Evolutionary conservation across 148 eudicot genomes (phyloP).

Genomic region (Rhododendron simsii): DNA sequence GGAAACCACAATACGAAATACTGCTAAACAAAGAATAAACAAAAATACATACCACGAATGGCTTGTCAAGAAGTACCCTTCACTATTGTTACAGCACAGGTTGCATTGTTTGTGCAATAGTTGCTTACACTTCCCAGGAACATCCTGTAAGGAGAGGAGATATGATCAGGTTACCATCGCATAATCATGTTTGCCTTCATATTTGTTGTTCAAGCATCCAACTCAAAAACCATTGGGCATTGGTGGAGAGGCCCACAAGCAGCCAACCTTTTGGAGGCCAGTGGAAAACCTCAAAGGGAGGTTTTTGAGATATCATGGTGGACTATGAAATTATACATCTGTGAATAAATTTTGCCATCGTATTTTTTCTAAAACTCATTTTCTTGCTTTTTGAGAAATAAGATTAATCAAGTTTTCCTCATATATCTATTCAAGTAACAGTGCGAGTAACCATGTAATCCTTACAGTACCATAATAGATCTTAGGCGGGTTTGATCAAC

Average conservation of each 20-base stretch:
- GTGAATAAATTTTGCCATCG: neutral
- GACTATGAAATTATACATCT: neutral
- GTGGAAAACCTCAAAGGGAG: neutral
- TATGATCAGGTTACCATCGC: neutral
- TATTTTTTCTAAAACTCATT: neutral
- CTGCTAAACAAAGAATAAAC: neutral
- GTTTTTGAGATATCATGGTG: neutral
- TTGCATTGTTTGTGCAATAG: conserved; percentile 69
- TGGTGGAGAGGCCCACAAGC: neutral
- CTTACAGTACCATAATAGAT: neutral
- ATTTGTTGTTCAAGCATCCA: neutral
- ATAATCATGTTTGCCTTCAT: neutral
- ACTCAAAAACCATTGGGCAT: neutral
- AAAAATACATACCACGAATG: conserved; percentile 30
- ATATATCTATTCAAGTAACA: neutral
- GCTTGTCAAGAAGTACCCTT: conserved; percentile 33
- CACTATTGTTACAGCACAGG: conserved; percentile 68
- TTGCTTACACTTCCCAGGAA: conserved; percentile 89
- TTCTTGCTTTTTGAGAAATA: neutral
- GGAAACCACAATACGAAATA: neutral
- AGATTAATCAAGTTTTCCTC: neutral
- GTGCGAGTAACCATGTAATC: neutral
- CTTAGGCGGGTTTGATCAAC: neutral
- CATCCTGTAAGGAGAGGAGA: conserved; percentile 38
- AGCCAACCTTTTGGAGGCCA: neutral